A percentile compares a stretch with the other conserved stretches of the same genome.
These are phyloP conservation scores for Rhodotorula glutinis DNA, from an alignment of 1,284 basidiomycete species.

Conservation along the genomic window DNA sequence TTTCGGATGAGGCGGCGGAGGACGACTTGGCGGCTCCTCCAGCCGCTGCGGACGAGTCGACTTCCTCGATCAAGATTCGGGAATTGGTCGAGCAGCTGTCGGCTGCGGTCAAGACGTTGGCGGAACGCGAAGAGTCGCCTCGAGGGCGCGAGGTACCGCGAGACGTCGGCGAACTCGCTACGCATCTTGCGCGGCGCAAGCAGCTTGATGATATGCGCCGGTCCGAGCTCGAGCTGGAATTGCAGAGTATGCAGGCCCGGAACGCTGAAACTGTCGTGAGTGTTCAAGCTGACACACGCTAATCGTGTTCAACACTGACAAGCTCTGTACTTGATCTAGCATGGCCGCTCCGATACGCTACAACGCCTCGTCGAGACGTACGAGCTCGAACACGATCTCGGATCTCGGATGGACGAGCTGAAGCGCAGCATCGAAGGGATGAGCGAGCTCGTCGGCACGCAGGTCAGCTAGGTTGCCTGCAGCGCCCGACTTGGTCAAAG, in stretches of 20 bases:
- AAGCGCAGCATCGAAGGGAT: conserved; percentile 32
- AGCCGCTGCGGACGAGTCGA: background rate
- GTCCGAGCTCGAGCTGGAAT: conserved; percentile 63
- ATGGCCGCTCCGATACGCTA: conserved; percentile 21
- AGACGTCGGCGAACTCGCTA: background rate
- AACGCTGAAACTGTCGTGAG: no score
- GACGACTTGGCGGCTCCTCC: no score
- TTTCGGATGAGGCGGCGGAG: no score
- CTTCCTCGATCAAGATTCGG: conserved; percentile 3
- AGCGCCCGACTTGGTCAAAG: background rate
- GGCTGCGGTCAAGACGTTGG: conserved; percentile 21
- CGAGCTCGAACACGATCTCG: conserved; percentile 31
- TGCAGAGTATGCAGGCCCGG: conserved; percentile 48
- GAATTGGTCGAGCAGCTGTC: conserved; percentile 24
- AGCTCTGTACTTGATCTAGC: conserved; percentile 2
- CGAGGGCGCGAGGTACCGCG: background rate
- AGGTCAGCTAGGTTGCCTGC: conserved; percentile 14
- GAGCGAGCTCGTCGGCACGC: conserved; percentile 27
- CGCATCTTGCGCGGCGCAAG: conserved; percentile 4
- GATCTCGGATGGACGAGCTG: conserved; percentile 32
- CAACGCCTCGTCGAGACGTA: conserved; percentile 27
- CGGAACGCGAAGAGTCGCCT: background rate
- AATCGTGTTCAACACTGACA: background rate
- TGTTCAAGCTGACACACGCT: no score
- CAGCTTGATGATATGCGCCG: conserved; percentile 45